Evolutionary conservation across 768 basidiomycete species (phyloP).

Genomic region (Pulveroboletus sp.): DNA sequence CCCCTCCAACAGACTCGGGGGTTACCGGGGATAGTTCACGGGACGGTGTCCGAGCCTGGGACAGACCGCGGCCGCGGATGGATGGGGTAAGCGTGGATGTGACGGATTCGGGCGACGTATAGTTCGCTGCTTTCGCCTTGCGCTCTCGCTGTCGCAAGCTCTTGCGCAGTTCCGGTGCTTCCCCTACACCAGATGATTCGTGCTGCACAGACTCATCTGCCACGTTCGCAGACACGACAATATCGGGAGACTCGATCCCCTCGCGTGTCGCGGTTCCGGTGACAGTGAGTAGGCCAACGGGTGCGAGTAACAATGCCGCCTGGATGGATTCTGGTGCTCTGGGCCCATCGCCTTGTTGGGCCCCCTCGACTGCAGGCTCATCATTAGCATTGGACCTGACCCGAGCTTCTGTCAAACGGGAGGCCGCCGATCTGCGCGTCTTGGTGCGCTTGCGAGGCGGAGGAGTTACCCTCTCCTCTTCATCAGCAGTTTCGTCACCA

Average conservation of each 20-base stretch:
- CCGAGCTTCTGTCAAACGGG: slow-evolving; percentile 6
- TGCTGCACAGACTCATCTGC: slow-evolving; percentile 10
- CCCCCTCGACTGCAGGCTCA: slow-evolving; percentile 5
- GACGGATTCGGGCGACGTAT: slow-evolving; percentile 25
- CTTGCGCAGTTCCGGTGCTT: slow-evolving; percentile 23
- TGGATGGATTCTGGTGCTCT: neutral
- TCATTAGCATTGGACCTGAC: slow-evolving; percentile 2
- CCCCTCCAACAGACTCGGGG: slow-evolving; percentile 25
- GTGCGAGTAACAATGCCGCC: slow-evolving; percentile 13
- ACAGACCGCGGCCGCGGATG: slow-evolving; percentile 17
- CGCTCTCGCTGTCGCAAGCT: slow-evolving; percentile 30
- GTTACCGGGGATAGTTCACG: slow-evolving; percentile 20
- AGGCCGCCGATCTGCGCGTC: slow-evolving; percentile 21
- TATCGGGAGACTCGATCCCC: slow-evolving; percentile 15
- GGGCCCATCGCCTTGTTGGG: slow-evolving; percentile 1
- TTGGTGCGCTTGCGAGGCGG: slow-evolving; percentile 30
- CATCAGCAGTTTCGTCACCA: slow-evolving; percentile 30
- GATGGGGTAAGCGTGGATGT: slow-evolving; percentile 30
- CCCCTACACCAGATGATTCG: slow-evolving; percentile 16
- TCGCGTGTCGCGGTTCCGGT: slow-evolving; percentile 22
- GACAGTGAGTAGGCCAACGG: slow-evolving; percentile 10
- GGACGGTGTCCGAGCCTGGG: slow-evolving; percentile 20
- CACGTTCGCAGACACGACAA: neutral
- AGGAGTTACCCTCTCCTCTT: slow-evolving; percentile 26
- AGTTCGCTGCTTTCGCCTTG: slow-evolving; percentile 16